phyloP scores from a whole-genome alignment of 1,284 basidiomycete species.

The Grifola frondosa region DNA sequence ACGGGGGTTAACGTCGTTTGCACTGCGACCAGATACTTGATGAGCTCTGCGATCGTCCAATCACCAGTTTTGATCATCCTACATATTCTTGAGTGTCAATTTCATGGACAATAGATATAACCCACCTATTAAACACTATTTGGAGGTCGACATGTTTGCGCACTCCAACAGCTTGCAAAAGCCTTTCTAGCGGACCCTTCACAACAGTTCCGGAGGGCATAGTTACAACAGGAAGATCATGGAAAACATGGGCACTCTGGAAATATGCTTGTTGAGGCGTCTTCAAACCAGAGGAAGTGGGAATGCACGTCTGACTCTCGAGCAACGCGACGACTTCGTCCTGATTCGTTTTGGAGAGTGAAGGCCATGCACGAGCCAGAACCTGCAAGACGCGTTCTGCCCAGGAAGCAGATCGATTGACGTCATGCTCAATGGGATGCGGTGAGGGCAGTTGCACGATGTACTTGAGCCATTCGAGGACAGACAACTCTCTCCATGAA shows the following conservation, averaged over 20 bases:
- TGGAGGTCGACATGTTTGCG: slow-evolving; percentile 91
- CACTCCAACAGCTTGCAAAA: slow-evolving; percentile 81
- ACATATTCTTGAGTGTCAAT: slow-evolving; percentile 6
- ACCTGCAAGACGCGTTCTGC: slow-evolving; percentile 80
- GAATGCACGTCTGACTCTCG: slow-evolving; percentile 75
- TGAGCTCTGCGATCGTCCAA: slow-evolving; percentile 78
- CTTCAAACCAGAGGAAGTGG: slow-evolving; percentile 79
- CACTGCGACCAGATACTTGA: slow-evolving; percentile 88
- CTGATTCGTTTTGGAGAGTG: slow-evolving; percentile 60
- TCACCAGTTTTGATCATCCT: slow-evolving; percentile 87
- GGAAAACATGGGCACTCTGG: slow-evolving; percentile 83
- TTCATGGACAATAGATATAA: slow-evolving; percentile 8
- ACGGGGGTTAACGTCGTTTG: slow-evolving; percentile 64
- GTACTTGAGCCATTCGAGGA: slow-evolving; percentile 78
- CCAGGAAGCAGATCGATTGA: slow-evolving; percentile 72
- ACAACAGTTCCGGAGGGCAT: slow-evolving; percentile 68
- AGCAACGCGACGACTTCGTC: slow-evolving; percentile 59
- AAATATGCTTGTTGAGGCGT: slow-evolving; percentile 84
- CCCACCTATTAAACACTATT: slow-evolving; percentile 79
- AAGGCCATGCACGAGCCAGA: slow-evolving; percentile 77
- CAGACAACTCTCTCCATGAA: slow-evolving; percentile 79
- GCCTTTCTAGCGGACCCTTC: slow-evolving; percentile 76
- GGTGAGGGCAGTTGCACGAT: slow-evolving; percentile 52
- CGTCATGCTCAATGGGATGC: slow-evolving; percentile 56
- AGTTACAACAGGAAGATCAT: slow-evolving; percentile 82